A percentile compares a stretch with the other conserved stretches of the same genome.
Conservation (phyloP, 495 filamentous ascomycete species). For the Hyphodiscus hymeniophilus region DNA sequence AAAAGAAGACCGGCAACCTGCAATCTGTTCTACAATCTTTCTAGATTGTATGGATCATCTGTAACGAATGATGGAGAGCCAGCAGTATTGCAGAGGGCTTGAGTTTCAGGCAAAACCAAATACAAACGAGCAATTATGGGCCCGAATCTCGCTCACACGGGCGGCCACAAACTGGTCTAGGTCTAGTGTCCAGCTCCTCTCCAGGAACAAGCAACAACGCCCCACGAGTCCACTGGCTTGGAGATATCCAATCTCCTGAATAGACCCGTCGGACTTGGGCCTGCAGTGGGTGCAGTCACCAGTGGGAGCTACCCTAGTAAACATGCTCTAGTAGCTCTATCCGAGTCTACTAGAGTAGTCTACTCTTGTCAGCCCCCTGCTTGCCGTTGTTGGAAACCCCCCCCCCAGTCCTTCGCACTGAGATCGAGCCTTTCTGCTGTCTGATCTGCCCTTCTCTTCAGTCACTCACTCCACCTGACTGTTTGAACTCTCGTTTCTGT, state of each 20-base stretch:
- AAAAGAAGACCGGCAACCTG: no score
- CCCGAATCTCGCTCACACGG: no score
- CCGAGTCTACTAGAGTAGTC: neutral
- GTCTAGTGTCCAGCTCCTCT: no score
- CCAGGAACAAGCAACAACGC: neutral
- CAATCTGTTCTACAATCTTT: no score
- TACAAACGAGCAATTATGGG: no score
- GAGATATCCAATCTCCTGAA: neutral
- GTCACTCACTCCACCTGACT: no score
- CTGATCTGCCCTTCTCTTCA: neutral
- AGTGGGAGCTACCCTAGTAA: neutral
- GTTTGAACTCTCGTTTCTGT: constrained; percentile 2
- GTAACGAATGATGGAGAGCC: no score
- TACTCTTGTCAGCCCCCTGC: neutral
- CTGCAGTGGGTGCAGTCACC: neutral
- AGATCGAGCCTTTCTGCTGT: neutral
- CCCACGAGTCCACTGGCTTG: neutral
- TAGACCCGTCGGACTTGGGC: no score
- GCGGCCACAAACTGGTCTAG: no score
- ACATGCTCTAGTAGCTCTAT: neutral
- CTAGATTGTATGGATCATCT: no score
- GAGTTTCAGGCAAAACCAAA: no score
- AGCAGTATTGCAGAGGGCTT: no score
- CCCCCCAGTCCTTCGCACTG: neutral
- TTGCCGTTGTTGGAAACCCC: neutral